Evolutionary conservation across 352 stramenopile species (phyloP), one percentile per base, ranked within the genome.

Genomic region (Phytophthora pluvialis): DNA sequence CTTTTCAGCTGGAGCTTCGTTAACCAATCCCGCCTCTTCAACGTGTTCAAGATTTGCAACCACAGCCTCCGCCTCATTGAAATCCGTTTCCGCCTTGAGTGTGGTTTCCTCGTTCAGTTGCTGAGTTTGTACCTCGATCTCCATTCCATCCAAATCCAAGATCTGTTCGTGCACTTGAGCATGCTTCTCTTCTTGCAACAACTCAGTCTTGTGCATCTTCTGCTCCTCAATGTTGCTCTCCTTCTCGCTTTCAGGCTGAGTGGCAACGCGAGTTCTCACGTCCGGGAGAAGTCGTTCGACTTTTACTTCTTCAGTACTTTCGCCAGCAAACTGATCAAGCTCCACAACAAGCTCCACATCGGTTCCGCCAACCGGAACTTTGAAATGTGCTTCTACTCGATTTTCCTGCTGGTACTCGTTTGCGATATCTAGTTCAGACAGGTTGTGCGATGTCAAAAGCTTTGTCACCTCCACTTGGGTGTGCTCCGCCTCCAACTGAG

Each of bases 401-500:
- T 49, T 39, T 45, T 63, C 36, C 28, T 60, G 33, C 42, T 59
- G 40, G 15, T 65, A 38, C 31, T 58, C 56, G n/a, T 44, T 51
- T 4, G 18, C 28, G 45, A 2, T 35, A 25, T 63, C 58, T 31
- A 11, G 32, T 54, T 48, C 40, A 26, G 65, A 74, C 7, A 60
- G 0, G 18, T 75, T 69, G 16, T 46, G 25, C 21, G 21, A 8
- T 6, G 43, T 32, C 5, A 49, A 29, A 6, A 64, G 9, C 16
- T 67, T 46, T 25, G 43, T 39, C n/a, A 67, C 16, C 6, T 70
- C 31, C 6, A 59, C 15, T 45, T 73, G 45, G 10, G 57, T 68
- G 8, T 63, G 60, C 38, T 82, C 62, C 15, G 66, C 7, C 25
- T 70, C 54, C 32, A 71, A 3, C 26, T 54, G 29, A 44, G 21